Evolutionary conservation across 2,329 filamentous ascomycete genomes (phyloP), one percentile per base, ranked within the genome.

Genomic region (Orbilia oligospora): DNA sequence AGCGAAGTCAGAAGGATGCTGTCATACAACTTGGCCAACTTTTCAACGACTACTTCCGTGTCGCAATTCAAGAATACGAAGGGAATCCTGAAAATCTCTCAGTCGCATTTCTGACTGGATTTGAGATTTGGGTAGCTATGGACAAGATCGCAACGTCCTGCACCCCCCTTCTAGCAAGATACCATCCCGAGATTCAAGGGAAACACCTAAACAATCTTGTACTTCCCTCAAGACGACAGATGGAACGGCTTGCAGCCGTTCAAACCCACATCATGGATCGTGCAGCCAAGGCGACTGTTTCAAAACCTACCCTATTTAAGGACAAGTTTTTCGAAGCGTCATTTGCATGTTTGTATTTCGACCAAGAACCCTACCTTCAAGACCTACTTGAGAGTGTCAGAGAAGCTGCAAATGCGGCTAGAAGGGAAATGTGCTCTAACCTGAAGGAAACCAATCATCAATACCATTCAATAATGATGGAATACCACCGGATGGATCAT

Each of bases 91-190:
- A 88, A 75, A 83, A 83, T 0, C 80, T 84, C 0, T 91, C 90
- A 0, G 77, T 86, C 3, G 90, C 90, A 87, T 71, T 89, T 1
- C 84, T 91, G 0, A 88, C 87, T 0, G 80, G 88, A 0, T 80
- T 89, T 1, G 88, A 91, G 68, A 82, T 91, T 0, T 91, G 90
- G 90, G 81, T 88, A 6, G 87, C 87, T 0, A 86, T 87, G 36
- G 89, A 91, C 76, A 87, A 84, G 64, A 84, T 84, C 1, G 86
- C 87, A 0, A 83, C 85, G 0, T 14, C 70, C 0, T 70, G 83
- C 0, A 83, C 85, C n/a, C 83, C 85, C 0, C 76, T 88, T 4
- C 81, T 91, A 0, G 6, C 5, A 0, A 82, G 88, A 0, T 91
- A 89, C 76, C 81, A 85, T 5, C 84, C 87, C 0, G 86, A 86